Percentiles rank a stretch among this genome's conserved stretches.
Conservation (phyloP, 1,139 yeast genomes). For the Taiozyma sp. region DNA sequence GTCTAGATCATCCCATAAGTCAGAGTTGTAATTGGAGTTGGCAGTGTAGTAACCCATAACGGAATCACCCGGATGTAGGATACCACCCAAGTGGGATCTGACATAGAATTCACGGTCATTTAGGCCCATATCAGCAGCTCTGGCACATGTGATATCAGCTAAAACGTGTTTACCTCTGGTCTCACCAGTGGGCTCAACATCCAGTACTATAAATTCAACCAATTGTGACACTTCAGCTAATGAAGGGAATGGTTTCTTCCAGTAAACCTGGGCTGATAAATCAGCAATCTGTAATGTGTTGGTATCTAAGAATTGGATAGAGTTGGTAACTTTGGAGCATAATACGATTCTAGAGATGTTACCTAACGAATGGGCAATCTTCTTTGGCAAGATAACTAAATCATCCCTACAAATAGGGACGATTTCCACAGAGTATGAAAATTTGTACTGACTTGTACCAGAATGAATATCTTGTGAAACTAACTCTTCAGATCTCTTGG, state of each 20-base stretch:
- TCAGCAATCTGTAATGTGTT: conserved; percentile 78
- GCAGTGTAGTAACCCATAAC: conserved; percentile 84
- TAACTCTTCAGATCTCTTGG: conserved; percentile 85
- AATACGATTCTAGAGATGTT: conserved; percentile 78
- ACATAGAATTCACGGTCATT: conserved; percentile 78
- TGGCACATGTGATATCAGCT: conserved; percentile 86
- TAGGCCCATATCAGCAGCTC: conserved; percentile 79
- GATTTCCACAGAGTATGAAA: conserved; percentile 87
- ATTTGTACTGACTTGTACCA: conserved; percentile 82
- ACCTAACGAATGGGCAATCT: conserved; percentile 79
- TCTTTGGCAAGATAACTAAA: conserved; percentile 81
- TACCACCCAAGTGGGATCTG: conserved; percentile 88
- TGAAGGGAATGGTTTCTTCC: conserved; percentile 83
- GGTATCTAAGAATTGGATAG: conserved; percentile 84
- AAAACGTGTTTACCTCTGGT: conserved; percentile 75
- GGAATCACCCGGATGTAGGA: conserved; percentile 93
- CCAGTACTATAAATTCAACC: conserved; percentile 86
- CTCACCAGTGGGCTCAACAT: conserved; percentile 89
- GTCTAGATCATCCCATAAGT: conserved; percentile 65
- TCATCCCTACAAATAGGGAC: conserved; percentile 99
- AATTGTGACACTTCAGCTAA: conserved; percentile 72
- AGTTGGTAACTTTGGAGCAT: conserved; percentile 77
- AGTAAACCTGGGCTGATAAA: conserved; percentile 66
- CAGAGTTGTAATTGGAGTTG: conserved; percentile 83
- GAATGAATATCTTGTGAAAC: conserved; percentile 91